These are phyloP conservation scores for Austropuccinia psidii DNA, from an alignment of 1,284 basidiomycete genomes.

Conservation along the genomic window DNA sequence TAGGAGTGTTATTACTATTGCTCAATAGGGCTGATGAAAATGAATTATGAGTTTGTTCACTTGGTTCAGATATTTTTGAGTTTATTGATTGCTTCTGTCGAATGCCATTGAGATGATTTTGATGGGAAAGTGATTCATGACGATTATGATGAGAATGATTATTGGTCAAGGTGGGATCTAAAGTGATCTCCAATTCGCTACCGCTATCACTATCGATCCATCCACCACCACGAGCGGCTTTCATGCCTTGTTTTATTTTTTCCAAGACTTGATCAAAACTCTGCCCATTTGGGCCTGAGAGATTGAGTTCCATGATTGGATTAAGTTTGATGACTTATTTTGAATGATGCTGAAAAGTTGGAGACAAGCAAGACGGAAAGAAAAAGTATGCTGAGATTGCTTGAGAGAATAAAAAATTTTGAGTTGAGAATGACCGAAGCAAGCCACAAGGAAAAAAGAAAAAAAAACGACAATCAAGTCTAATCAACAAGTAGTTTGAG, in stretches of 20 bases:
- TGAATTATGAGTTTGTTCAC: neutral
- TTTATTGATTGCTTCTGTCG: neutral
- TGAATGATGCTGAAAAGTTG: neutral
- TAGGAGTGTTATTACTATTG: neutral
- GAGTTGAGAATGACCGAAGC: neutral
- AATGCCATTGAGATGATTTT: neutral
- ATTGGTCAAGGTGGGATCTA: neutral
- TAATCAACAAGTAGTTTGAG: too few relatives aligned
- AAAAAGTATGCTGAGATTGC: too few relatives aligned
- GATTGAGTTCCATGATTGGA: slow-evolving; percentile 11
- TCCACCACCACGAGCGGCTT: slow-evolving; percentile 33
- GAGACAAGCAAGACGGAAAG: neutral
- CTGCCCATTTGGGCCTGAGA: slow-evolving; percentile 13
- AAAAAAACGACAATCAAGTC: too few relatives aligned
- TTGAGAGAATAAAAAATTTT: neutral
- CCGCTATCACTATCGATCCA: slow-evolving; percentile 29
- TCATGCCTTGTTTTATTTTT: slow-evolving; percentile 32
- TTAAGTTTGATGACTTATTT: neutral
- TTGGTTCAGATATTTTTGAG: neutral
- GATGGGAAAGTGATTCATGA: neutral
- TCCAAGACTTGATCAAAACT: slow-evolving; percentile 31
- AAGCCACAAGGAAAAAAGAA: neutral
- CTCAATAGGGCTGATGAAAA: neutral
- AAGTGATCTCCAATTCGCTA: slow-evolving; percentile 24
- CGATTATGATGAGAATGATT: neutral